phyloP scores from a whole-genome alignment of 2,329 filamentous ascomycete species.

The Pyricularia grisea region DNA sequence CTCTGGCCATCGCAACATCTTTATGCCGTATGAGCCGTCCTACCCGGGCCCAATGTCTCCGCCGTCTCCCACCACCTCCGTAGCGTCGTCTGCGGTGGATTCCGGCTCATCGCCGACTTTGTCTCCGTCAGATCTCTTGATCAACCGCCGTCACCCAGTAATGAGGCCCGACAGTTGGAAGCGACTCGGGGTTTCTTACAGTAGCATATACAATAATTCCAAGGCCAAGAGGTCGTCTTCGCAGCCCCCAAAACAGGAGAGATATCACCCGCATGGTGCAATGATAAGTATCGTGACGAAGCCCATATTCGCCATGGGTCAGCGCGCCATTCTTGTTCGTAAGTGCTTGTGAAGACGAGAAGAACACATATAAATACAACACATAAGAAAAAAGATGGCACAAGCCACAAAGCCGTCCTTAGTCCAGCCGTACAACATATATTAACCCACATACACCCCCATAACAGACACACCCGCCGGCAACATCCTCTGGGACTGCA shows the following conservation, averaged over 20 bases:
- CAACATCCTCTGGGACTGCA: constrained; percentile 73
- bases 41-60: constrained; percentile 6
- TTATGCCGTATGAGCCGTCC: constrained; percentile 28
- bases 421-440: constrained; percentile 10
- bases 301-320: constrained; percentile 63
- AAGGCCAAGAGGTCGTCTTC: background rate
- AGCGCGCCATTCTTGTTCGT: constrained; percentile 60
- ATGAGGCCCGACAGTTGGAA: background rate
- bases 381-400: background rate
- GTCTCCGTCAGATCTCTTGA: background rate
- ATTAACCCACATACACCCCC: constrained; percentile 65
- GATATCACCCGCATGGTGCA: constrained; percentile 21
- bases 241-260: background rate
- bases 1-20: constrained; percentile 40
- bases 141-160: background rate
- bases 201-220: background rate
- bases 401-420: background rate
- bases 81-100: background rate
- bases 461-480: constrained; percentile 55
- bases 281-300: constrained; percentile 38
- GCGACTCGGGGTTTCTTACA: background rate
- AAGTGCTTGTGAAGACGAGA: background rate
- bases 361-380: background rate
- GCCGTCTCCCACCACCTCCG: background rate
- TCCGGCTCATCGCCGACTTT: background rate